Evolutionary conservation across 306 rosid genomes (phyloP), one percentile per base, ranked within the genome.

Genomic region (Rubus parviflorus): DNA sequence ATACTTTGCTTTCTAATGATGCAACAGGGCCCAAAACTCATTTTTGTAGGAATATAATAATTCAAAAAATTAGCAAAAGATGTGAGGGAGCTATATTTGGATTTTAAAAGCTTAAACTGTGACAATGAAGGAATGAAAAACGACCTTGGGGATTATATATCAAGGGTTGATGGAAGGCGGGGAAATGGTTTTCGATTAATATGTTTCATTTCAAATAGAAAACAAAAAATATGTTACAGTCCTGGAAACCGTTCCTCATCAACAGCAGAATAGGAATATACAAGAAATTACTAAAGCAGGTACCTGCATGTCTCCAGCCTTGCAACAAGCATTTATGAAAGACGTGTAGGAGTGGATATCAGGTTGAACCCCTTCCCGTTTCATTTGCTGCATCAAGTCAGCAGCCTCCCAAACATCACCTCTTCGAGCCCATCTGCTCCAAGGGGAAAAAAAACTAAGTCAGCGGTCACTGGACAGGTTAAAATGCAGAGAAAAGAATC

Each of bases 391-490:
- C 91, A 95, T 89, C 85, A 95, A 84, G 85, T 95, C 99, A 57
- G 99, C 91, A 73, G 99, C 99, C 92, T 95, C 99, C 99, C 99
- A 95, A 81, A 95, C 89, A 63, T 95, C 99, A 61, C 99, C 97
- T 81, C 97, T 87, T 81, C 99, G 92, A 76, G 97, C 97, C 97
- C 97, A 95, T 79, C 99, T 92, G 85, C 57, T 62, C 46, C 58
- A 75, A 45, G 23, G 62, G 74, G n/a, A 2, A 61, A 83, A 61
- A 51, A 76, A 70, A 49, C 66, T 48, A 57, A 46, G 75, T 70
- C 71, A 83, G 41, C 13, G 0, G 14, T 37, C 46, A 37, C n/a
- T 54, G 76, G 41, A 75, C 48, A 66, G 35, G 54, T 57, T 62
- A 51, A 70, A 70, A 52, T 63, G 67, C 74, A 53, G 30, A 8